Base-by-base conservation (phyloP, 2,329 filamentous ascomycete species). In the Trichophyton rubrum region DNA sequence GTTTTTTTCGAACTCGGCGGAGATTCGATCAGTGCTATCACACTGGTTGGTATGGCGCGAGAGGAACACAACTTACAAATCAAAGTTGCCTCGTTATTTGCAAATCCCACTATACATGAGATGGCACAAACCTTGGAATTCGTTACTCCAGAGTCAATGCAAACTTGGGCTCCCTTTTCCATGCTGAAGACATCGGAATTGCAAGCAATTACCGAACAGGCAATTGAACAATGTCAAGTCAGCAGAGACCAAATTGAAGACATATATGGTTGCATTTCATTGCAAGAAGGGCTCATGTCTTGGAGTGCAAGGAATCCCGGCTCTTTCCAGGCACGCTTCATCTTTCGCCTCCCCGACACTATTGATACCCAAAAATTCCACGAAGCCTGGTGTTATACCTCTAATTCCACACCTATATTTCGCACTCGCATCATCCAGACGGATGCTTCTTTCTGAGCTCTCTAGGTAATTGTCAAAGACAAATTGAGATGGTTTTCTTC, bases 201-300 rank as follows among this genome's bases (percentile, higher is more conserved):
- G 15, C 15, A 43, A 6, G 47, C 38, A 8, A 47, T 60, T 38
- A 49, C 38, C 22, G 20, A 59, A 41, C 51, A 59, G 47, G 61
- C 61, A 24, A 35, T 45, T 33, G 59, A 58, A 20, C 59, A 63
- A 15, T 61, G 62, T 38, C 27, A 47, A 7, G 20, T 63, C 33
- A 22, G n/a, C 13, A 13, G 5, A 3, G 38, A 24, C 40, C 20
- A 62, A 38, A 65, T 75, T 2, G 70, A 74, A 57, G 73, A 77
- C 60, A 66, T 69, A 2, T 74, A 74, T 58, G 73, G 73, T 0
- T 71, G 68, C 9, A 75, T 71, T 9, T 66, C 73, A 3, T 66
- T 76, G 0, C 75, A 77, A 60, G 73, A 75, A 65, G 72, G 72
- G 5, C 66, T 76, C 4, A 60, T 75, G 35, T 70, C 73, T 0